These are phyloP conservation scores for Penicillium herquei DNA, from an alignment of 495 filamentous ascomycete species.

Conservation along the genomic window DNA sequence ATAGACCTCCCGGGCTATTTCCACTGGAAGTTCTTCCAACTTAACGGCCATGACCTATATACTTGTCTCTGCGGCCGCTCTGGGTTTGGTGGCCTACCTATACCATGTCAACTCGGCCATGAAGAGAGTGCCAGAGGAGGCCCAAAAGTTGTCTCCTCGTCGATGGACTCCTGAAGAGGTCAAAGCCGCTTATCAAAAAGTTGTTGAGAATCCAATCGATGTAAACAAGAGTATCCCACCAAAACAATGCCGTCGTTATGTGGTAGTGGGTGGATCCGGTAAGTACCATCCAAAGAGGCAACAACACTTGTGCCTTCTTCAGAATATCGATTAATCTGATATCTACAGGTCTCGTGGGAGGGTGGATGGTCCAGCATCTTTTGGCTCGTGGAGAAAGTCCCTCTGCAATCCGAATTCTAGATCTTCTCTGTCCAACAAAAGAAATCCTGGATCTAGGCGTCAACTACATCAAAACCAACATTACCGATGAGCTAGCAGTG, in stretches of 20 bases:
- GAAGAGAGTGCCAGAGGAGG: slow-evolving; percentile 47
- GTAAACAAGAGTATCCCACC: slow-evolving; percentile 50
- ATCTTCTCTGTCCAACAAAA: slow-evolving; percentile 45
- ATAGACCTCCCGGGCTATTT: too few species aligned
- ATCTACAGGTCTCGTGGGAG: slow-evolving; percentile 52
- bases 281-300: slow-evolving; percentile 21
- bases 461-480: slow-evolving; percentile 51
- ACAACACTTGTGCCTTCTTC: too few species aligned
- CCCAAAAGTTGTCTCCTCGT: slow-evolving; percentile 37
- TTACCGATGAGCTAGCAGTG: slow-evolving; percentile 46
- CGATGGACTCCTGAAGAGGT: slow-evolving; percentile 55
- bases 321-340: neutral
- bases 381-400: slow-evolving; percentile 53
- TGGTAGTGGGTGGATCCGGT: slow-evolving; percentile 59
- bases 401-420: slow-evolving; percentile 53
- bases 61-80: slow-evolving; percentile 11
- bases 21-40: neutral
- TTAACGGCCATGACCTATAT: slow-evolving; percentile 2
- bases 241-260: slow-evolving; percentile 52
- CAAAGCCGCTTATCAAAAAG: slow-evolving; percentile 44
- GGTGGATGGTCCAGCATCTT: slow-evolving; percentile 54
- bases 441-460: slow-evolving; percentile 41
- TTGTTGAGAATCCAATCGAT: slow-evolving; percentile 45
- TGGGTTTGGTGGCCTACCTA: slow-evolving; percentile 41
- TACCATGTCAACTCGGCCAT: slow-evolving; percentile 52